Conservation (phyloP, 169 alveolate species). For the Cryptosporidium muris region DNA sequence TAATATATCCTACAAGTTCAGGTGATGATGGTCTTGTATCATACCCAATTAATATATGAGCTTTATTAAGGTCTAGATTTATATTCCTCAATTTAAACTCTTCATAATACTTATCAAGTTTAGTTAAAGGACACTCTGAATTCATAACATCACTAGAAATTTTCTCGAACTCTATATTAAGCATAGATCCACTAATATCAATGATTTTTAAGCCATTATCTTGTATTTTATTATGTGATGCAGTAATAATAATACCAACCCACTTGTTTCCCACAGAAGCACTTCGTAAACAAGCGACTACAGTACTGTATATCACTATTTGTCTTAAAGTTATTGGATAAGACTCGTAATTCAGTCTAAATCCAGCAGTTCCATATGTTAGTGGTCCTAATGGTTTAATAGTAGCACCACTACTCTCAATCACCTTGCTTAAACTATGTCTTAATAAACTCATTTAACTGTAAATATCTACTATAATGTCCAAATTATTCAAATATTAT, state of each 20-base stretch:
- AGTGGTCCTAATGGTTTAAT: conserved; percentile 34
- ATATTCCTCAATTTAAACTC: conserved; percentile 1
- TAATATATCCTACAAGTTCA: conserved; percentile 3
- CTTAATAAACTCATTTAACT: conserved; percentile 13
- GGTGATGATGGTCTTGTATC: conserved; percentile 76
- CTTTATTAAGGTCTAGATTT: conserved; percentile 21
- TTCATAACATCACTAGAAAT: conserved; percentile 71
- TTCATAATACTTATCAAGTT: neutral
- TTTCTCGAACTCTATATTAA: conserved; percentile 81
- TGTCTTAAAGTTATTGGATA: conserved; percentile 12
- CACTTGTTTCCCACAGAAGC: conserved; percentile 20
- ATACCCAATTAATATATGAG: conserved; percentile 70
- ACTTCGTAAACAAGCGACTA: conserved; percentile 56
- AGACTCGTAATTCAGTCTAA: conserved; percentile 49
- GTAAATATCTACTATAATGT: neutral
- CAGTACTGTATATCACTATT: conserved; percentile 49
- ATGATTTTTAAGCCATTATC: conserved; percentile 90
- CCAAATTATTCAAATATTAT: neutral
- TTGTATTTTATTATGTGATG: conserved; percentile 86
- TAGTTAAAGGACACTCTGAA: conserved; percentile 4
- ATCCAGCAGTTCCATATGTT: conserved; percentile 73
- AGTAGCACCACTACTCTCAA: neutral
- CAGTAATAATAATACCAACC: conserved; percentile 92
- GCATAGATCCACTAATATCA: conserved; percentile 86
- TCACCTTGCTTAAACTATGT: conserved; percentile 2